Conservation (phyloP, 1,284 basidiomycete species). For the Boletus smithii region DNA sequence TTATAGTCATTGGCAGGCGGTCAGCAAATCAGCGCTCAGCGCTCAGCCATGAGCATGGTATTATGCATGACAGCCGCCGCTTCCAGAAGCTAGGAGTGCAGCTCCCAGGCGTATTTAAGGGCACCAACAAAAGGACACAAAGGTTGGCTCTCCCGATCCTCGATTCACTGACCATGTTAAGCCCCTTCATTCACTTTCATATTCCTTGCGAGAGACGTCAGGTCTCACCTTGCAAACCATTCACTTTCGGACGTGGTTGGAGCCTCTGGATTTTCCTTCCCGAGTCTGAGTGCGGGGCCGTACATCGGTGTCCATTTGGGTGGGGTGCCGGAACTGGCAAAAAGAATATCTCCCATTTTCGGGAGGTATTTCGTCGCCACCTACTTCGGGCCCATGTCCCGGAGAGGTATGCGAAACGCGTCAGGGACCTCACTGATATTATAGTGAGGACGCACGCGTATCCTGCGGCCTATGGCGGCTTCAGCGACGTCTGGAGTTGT, state of each 20-base stretch:
- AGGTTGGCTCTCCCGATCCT: background rate
- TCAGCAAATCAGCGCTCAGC: no score
- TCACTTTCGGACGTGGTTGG: no score
- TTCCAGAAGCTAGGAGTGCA: no score
- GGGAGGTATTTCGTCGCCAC: background rate
- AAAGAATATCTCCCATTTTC: background rate
- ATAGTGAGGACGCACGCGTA: conserved; percentile 14
- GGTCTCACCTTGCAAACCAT: rapidly evolving
- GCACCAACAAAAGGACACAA: background rate
- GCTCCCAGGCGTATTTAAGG: background rate
- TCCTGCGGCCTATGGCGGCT: conserved; percentile 25
- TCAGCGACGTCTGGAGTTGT: conserved; percentile 29
- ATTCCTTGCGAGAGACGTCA: no score
- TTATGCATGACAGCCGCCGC: no score
- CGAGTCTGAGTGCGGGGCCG: background rate
- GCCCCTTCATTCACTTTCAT: rapidly evolving
- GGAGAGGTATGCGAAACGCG: background rate
- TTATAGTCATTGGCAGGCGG: no score
- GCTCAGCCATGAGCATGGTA: no score
- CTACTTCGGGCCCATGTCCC: background rate
- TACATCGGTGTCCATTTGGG: background rate
- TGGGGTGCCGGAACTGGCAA: conserved; percentile 1
- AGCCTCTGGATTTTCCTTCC: background rate
- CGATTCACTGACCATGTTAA: background rate
- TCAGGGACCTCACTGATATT: conserved; percentile 15